These are phyloP conservation scores for Aspergillus alliaceus DNA, from an alignment of 2,329 filamentous ascomycete genomes.

Conservation along the genomic window DNA sequence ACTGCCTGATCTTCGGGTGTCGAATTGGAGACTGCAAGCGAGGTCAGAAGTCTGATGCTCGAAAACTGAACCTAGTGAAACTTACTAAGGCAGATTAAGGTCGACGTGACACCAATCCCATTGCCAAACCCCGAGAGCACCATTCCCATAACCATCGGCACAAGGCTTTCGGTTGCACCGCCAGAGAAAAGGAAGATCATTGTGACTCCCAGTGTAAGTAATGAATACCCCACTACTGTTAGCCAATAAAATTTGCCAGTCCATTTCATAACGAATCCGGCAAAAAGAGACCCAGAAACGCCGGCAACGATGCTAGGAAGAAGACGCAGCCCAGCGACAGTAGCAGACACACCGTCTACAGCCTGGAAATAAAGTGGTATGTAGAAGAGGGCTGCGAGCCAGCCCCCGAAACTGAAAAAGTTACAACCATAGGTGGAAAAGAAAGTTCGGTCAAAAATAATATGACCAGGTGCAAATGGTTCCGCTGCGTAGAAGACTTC, in stretches of 20 bases:
- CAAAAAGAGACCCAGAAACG: slow-evolving; percentile 64
- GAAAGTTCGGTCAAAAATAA: slow-evolving; percentile 68
- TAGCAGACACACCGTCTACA: slow-evolving; percentile 63
- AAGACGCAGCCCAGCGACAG: slow-evolving; percentile 63
- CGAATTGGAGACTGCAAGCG: slow-evolving; percentile 63
- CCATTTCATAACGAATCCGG: slow-evolving; percentile 66
- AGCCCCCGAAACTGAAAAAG: slow-evolving; percentile 67
- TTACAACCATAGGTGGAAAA: slow-evolving; percentile 70
- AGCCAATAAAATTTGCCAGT: slow-evolving; percentile 72
- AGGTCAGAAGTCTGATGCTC: slow-evolving; percentile 4
- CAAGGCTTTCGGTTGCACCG: slow-evolving; percentile 48
- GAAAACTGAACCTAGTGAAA: slow-evolving; percentile 8
- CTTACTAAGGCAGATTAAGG: slow-evolving; percentile 65
- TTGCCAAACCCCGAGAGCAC: slow-evolving; percentile 55
- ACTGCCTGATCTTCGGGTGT: slow-evolving; percentile 68
- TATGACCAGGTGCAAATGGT: slow-evolving; percentile 72
- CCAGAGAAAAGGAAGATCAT: slow-evolving; percentile 61
- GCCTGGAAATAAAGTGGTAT: slow-evolving; percentile 78
- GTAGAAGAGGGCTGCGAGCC: slow-evolving; percentile 65
- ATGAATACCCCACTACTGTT: slow-evolving; percentile 58
- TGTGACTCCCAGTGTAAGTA: slow-evolving; percentile 56
- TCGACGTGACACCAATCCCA: slow-evolving; percentile 66
- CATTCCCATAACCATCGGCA: slow-evolving; percentile 59
- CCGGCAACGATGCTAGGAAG: slow-evolving; percentile 64
- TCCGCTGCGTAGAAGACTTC: slow-evolving; percentile 67